Evolutionary conservation across 257 asterid species (phyloP).

Genomic region (Solanum acaule): DNA sequence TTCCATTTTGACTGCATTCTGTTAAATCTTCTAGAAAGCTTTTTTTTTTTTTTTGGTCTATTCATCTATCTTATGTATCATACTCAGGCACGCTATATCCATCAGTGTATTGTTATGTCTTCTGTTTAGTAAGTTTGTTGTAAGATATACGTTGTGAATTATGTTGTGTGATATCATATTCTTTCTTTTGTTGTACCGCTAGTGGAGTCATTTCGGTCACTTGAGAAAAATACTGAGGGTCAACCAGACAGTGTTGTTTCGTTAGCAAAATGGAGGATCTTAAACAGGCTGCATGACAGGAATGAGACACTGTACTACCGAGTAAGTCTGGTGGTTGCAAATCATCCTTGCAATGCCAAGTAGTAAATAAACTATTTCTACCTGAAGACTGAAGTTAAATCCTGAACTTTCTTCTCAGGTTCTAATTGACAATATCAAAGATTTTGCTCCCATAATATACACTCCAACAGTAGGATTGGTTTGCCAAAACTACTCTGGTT

Average conservation of each 20-base stretch:
- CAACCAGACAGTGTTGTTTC: constrained; percentile 51
- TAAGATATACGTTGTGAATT: not conserved
- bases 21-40: not conserved
- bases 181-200: constrained; percentile 12
- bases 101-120: not conserved
- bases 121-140: not conserved
- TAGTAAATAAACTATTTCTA: not conserved
- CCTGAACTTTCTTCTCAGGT: constrained; percentile 37
- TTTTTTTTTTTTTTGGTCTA: not conserved
- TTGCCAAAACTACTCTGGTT: constrained; percentile 96
- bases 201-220: constrained; percentile 94
- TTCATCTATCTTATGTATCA: not conserved
- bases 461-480: constrained; percentile 99
- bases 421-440: constrained; percentile 79
- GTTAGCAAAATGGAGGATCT: constrained; percentile 94
- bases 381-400: constrained; percentile 12
- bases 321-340: constrained; percentile 39
- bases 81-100: not conserved
- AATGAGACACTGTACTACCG: constrained; percentile 96
- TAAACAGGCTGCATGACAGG: constrained; percentile 95
- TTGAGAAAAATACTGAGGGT: constrained; percentile 86
- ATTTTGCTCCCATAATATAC: constrained; percentile 91
- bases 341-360: not conserved
- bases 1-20: not conserved
- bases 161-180: constrained; percentile 4